Evolutionary conservation across 1,139 yeast genomes (phyloP).

Genomic region (Nakaseomyces bracarensis): DNA sequence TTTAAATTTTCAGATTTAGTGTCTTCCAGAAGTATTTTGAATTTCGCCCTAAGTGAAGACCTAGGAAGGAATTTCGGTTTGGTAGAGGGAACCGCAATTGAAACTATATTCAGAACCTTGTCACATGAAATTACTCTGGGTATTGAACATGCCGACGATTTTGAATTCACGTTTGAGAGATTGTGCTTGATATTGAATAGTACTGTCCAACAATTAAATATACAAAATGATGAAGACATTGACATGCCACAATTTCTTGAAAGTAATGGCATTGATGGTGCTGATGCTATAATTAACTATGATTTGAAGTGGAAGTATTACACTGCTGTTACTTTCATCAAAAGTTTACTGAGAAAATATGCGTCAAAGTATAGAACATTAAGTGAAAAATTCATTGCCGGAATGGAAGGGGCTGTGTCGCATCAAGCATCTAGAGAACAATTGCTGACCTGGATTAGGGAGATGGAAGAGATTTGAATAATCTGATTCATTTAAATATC

Average conservation of each 20-base stretch:
- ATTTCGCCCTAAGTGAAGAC: conserved; percentile 37
- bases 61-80: conserved; percentile 29
- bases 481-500: no score
- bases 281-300: conserved; percentile 19
- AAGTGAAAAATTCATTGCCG: conserved; percentile 20
- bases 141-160: conserved; percentile 22
- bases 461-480: conserved; percentile 26
- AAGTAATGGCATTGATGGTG: conserved; percentile 9
- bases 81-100: conserved; percentile 34
- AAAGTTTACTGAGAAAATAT: conserved; percentile 36
- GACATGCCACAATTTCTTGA: conserved; percentile 25
- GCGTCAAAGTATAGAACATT: conserved; percentile 30
- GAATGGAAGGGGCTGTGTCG: conserved; percentile 22
- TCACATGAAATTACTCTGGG: conserved; percentile 23
- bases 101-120: conserved; percentile 33
- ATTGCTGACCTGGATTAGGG: conserved; percentile 32
- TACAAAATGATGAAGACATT: conserved; percentile 24
- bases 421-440: conserved; percentile 29
- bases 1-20: conserved; percentile 47
- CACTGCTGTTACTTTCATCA: conserved; percentile 31
- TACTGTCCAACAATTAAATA: conserved; percentile 27
- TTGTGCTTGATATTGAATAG: conserved; percentile 37
- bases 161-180: conserved; percentile 34
- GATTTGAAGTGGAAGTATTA: conserved; percentile 36
- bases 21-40: conserved; percentile 35